Base-by-base conservation (phyloP, 768 basidiomycete genomes). In the Termitomyces sp. region DNA sequence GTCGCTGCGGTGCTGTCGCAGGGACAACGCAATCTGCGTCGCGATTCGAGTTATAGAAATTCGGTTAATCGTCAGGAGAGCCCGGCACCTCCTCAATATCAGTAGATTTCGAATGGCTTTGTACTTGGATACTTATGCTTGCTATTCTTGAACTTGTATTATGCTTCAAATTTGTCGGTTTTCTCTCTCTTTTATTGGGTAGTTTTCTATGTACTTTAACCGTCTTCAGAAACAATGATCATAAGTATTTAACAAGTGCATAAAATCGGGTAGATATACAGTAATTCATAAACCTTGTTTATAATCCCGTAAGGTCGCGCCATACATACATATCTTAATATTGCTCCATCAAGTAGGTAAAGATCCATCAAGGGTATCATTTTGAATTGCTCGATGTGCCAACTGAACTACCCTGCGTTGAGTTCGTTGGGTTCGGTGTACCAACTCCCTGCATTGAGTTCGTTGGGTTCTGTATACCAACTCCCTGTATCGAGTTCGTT, bases 1-100 rank as follows among this genome's bases (percentile, higher is more conserved):
- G 70, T 73, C 9, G 69, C 69, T 20, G 61, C 49, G 13, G 63
- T 70, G 39, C 61, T 73, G 13, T 60, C 68, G 63, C 67, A 67
- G 42, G 62, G 55, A 7, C 62, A 64, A 0, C 66, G 61, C n/a
- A 31, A 51, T n/a, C 36, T 15, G 31, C 18, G 20, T 36, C 39
- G 50, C 24, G 37, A 44, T 31, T 20, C 46, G 8, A 60, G 54
- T 37, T 58, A 53, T 16, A 20, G 37, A 13, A 20, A 52, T 48
- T 64, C 65, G 22, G 4, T 39, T 22, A 6, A 7, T 20, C 55
- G 51, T 2, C 36, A 39, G 18, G 63, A 61, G 54, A 54, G 55
- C 27, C 46, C 61, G 36, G 61, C 58, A 15, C 64, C 66, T n/a
- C 66, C 66, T 18, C 39, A 57, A 18, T 65, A 67, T 64, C 30